phyloP scores from a whole-genome alignment of 2,329 filamentous ascomycete genomes.

The Xylaria arbuscula region DNA sequence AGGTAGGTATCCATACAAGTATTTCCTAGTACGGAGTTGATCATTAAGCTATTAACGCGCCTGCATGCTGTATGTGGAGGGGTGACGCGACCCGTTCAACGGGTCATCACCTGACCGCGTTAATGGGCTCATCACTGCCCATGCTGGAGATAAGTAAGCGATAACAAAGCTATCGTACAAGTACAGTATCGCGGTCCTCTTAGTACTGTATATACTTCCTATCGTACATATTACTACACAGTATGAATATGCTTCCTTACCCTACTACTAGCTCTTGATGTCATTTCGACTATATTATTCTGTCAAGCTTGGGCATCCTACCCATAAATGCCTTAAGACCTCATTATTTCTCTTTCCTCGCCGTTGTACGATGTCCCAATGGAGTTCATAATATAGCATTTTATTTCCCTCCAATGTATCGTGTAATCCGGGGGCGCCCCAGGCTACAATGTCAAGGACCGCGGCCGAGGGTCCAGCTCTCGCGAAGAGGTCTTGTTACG shows the following conservation, averaged over 20 bases:
- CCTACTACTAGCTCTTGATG: neutral
- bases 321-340: neutral
- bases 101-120: constrained; percentile 56
- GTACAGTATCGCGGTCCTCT: no score
- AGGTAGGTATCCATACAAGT: no score
- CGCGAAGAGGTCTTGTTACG: constrained; percentile 58
- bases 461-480: constrained; percentile 31
- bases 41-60: constrained; percentile 12
- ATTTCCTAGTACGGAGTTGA: neutral
- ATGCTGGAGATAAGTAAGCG: neutral
- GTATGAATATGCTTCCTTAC: neutral
- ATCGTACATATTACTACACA: no score
- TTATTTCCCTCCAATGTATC: constrained; percentile 42
- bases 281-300: constrained; percentile 22
- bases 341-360: neutral
- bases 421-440: constrained; percentile 40
- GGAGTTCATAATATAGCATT: constrained; percentile 32
- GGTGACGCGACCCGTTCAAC: constrained; percentile 43
- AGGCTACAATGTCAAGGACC: constrained; percentile 41
- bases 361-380: constrained; percentile 18
- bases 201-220: no score
- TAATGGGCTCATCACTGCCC: constrained; percentile 19
- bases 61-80: constrained; percentile 20
- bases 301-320: neutral
- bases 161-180: neutral